phyloP scores from a whole-genome alignment of 2,329 filamentous ascomycete genomes.

The Fusarium coffeatum region DNA sequence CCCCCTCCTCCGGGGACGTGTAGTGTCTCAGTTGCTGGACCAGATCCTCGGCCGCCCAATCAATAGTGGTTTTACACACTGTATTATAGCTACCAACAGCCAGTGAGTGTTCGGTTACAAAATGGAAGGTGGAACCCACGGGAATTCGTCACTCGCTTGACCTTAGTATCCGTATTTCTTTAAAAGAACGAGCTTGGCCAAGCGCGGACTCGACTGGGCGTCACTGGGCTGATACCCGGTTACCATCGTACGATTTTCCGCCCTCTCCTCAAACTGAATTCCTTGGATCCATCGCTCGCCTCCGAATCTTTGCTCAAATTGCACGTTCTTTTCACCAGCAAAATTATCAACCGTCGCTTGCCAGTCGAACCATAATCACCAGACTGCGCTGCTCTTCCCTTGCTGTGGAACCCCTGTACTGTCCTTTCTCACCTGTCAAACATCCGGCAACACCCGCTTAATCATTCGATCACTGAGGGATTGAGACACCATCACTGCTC shows the following conservation, averaged over 20 bases:
- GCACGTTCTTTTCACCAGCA: slow-evolving; percentile 37
- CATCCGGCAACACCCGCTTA: slow-evolving; percentile 45
- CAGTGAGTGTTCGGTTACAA: background rate
- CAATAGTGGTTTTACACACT: slow-evolving; percentile 11
- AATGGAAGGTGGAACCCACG: slow-evolving; percentile 25
- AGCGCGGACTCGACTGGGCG: slow-evolving; percentile 39
- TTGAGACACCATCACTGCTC: slow-evolving; percentile 28
- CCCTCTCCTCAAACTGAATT: slow-evolving; percentile 46
- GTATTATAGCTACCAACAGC: slow-evolving; percentile 21
- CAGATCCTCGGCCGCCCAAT: background rate
- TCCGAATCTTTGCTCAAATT: slow-evolving; percentile 39
- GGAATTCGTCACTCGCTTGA: slow-evolving; percentile 14
- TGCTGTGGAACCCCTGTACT: slow-evolving; percentile 38
- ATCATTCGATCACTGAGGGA: slow-evolving; percentile 43
- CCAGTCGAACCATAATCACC: slow-evolving; percentile 46
- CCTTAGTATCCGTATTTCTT: slow-evolving; percentile 4
- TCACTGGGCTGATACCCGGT: slow-evolving; percentile 48
- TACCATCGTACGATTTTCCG: slow-evolving; percentile 50
- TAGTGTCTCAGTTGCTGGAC: slow-evolving; percentile 4
- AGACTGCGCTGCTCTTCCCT: slow-evolving; percentile 35
- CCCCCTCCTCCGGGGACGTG: slow-evolving; percentile 3
- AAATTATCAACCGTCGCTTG: slow-evolving; percentile 33
- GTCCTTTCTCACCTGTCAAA: slow-evolving; percentile 31
- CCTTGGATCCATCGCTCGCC: slow-evolving; percentile 43
- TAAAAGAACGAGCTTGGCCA: slow-evolving; percentile 38